Percentiles rank a stretch among this genome's conserved stretches.
These are phyloP conservation scores for Apiospora marii DNA, from an alignment of 2,329 filamentous ascomycete genomes.

Conservation along the genomic window DNA sequence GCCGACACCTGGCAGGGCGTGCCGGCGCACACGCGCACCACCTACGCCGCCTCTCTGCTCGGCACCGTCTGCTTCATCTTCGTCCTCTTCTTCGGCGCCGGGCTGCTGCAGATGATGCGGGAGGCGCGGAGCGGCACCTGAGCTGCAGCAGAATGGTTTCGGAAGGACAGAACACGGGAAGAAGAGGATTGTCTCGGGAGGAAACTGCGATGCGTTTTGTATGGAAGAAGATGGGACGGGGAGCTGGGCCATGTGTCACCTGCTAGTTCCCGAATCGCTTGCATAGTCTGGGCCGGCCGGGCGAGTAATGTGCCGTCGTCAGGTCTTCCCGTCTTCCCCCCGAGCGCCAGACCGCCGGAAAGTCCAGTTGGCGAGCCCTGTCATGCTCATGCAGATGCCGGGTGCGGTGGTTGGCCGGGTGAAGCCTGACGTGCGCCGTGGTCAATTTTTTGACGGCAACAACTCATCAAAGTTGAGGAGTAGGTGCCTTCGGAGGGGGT, in stretches of 20 bases:
- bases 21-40: not conserved
- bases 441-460: not conserved
- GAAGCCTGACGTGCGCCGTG: not conserved
- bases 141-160: not conserved
- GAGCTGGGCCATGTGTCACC: not conserved
- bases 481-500: not conserved
- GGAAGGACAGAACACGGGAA: too few species aligned
- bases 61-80: not conserved
- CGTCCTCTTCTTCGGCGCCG: constrained; percentile 8
- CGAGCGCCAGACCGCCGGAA: not conserved
- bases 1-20: constrained; percentile 10
- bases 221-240: not conserved
- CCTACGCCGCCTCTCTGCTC: not conserved
- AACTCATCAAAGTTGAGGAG: not conserved
- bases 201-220: too few species aligned
- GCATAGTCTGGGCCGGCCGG: not conserved
- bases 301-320: not conserved
- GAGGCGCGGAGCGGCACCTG: not conserved
- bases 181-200: too few species aligned
- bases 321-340: not conserved
- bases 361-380: too few species aligned
- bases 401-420: not conserved
- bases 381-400: too few species aligned
- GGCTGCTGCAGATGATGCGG: not conserved
- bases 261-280: not conserved